Evolutionary conservation across 164 flowering plant genomes (phyloP).

Genomic region (Platanus orientalis): DNA sequence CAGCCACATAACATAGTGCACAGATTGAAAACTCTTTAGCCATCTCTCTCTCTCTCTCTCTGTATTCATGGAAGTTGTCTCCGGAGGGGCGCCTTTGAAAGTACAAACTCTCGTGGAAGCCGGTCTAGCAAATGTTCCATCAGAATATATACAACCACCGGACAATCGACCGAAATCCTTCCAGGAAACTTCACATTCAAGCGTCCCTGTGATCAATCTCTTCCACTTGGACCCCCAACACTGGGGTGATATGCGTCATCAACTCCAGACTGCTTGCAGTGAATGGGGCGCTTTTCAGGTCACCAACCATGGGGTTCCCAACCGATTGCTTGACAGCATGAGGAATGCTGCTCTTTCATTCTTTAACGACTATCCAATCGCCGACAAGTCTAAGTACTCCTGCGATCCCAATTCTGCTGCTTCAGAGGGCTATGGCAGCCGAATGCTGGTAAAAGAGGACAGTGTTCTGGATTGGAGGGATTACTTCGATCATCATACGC

Average conservation of each 20-base stretch:
- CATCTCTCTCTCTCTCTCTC: conserved; percentile 6
- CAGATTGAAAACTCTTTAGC: no score
- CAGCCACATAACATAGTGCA: no score
- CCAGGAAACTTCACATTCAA: background rate
- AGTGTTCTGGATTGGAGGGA: conserved; percentile 90
- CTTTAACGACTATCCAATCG: conserved; percentile 41
- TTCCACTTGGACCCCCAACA: conserved; percentile 20
- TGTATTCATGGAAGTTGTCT: conserved; percentile 9
- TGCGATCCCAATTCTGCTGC: conserved; percentile 62
- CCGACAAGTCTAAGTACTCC: conserved; percentile 49
- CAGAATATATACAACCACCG: conserved; percentile 62
- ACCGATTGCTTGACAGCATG: conserved; percentile 34
- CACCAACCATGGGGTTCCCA: conserved; percentile 60
- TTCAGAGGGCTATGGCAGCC: conserved; percentile 81
- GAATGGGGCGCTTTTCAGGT: conserved; percentile 94
- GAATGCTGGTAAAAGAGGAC: conserved; percentile 56
- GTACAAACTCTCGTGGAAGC: conserved; percentile 46
- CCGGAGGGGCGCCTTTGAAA: conserved; percentile 15
- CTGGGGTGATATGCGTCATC: conserved; percentile 16
- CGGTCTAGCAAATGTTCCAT: conserved; percentile 42
- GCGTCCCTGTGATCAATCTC: conserved; percentile 56
- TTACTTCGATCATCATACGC: conserved; percentile 88
- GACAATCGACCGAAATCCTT: conserved; percentile 33
- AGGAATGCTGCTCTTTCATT: conserved; percentile 43
- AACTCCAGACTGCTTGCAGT: conserved; percentile 43